phyloP scores from a whole-genome alignment of 345 rosid genomes.

The Erysimum cheiranthoides region DNA sequence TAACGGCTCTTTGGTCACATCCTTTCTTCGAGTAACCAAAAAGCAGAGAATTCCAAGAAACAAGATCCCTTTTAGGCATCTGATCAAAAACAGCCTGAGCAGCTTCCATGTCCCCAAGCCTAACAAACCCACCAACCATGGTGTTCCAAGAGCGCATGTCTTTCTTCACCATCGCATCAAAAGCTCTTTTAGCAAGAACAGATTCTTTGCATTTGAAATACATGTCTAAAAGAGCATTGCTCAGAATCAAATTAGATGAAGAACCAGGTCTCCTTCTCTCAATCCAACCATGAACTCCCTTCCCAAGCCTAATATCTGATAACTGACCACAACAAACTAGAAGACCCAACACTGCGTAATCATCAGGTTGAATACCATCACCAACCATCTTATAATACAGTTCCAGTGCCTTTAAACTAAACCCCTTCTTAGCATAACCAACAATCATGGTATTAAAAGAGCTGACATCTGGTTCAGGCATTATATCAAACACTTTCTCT shows the following conservation, averaged over 20 bases:
- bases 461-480: constrained; percentile 53
- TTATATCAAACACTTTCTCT: constrained; percentile 45
- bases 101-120: constrained; percentile 50
- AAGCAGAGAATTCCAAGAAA: constrained; percentile 63
- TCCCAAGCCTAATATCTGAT: constrained; percentile 52
- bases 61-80: constrained; percentile 55
- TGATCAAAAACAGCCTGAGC: constrained; percentile 51
- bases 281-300: constrained; percentile 59
- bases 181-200: constrained; percentile 48
- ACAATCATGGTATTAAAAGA: constrained; percentile 64
- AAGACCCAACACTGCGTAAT: constrained; percentile 53
- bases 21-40: constrained; percentile 55
- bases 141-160: constrained; percentile 60
- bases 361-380: constrained; percentile 42
- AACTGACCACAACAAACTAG: constrained; percentile 60
- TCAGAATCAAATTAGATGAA: constrained; percentile 57
- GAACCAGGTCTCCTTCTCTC: constrained; percentile 45
- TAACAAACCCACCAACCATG: constrained; percentile 60
- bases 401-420: constrained; percentile 52
- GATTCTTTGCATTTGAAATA: constrained; percentile 54
- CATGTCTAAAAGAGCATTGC: constrained; percentile 58
- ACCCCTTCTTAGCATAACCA: constrained; percentile 59
- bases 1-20: constrained; percentile 43
- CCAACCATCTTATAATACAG: constrained; percentile 51
- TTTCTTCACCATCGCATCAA: constrained; percentile 47